These are phyloP conservation scores for Rosellinia necatrix DNA, from an alignment of 2,329 filamentous ascomycete genomes.

Conservation along the genomic window DNA sequence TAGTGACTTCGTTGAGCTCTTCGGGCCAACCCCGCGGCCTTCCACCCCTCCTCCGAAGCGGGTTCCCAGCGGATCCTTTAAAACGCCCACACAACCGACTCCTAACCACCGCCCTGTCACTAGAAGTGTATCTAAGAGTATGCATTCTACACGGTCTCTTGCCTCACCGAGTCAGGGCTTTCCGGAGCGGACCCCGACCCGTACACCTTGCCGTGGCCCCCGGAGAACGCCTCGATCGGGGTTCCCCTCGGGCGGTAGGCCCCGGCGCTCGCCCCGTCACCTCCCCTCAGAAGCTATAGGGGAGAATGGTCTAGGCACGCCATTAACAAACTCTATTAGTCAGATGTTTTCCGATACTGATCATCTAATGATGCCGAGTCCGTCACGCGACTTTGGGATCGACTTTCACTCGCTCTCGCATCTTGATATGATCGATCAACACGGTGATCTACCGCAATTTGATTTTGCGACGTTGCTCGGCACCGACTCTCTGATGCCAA, in stretches of 20 bases:
- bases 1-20: constrained; percentile 61
- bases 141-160: constrained; percentile 52
- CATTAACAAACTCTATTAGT: constrained; percentile 52
- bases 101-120: constrained; percentile 65
- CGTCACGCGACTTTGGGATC: constrained; percentile 47
- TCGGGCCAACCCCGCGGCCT: constrained; percentile 61
- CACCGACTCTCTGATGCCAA: constrained; percentile 53
- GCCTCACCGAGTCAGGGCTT: constrained; percentile 51
- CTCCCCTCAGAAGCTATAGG: constrained; percentile 34
- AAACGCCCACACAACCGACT: constrained; percentile 66
- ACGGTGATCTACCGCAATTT: constrained; percentile 36
- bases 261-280: constrained; percentile 46
- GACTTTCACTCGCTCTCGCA: constrained; percentile 50
- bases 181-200: constrained; percentile 55
- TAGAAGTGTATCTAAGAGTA: constrained; percentile 62
- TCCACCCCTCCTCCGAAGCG: constrained; percentile 60
- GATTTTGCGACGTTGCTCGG: constrained; percentile 56
- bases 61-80: constrained; percentile 54
- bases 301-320: constrained; percentile 28
- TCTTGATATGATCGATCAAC: constrained; percentile 38
- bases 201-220: constrained; percentile 38
- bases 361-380: constrained; percentile 48
- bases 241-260: constrained; percentile 10
- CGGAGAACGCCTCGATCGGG: constrained; percentile 46
- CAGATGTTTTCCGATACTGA: constrained; percentile 65